Evolutionary conservation across 108 stramenopile genomes (phyloP).

Genomic region (Pseudonitzschia delicatissima): DNA sequence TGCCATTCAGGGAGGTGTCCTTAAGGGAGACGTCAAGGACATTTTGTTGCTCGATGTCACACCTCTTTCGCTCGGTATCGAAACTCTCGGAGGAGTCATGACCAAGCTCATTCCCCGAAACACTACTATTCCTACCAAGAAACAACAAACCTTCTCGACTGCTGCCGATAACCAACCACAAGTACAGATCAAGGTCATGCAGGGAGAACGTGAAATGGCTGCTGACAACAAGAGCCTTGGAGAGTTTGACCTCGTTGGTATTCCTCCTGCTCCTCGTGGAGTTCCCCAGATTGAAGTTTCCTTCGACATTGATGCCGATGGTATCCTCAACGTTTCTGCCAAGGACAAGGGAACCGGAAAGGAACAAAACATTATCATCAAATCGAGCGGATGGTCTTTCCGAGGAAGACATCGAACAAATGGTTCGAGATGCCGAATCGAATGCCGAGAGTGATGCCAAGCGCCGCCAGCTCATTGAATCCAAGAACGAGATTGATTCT

Average conservation of each 20-base stretch:
- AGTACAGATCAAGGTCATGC: constrained; percentile 94
- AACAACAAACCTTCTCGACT: constrained; percentile 98
- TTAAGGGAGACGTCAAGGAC: constrained; percentile 99
- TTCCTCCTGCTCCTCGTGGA: constrained; percentile 98
- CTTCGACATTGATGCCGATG: constrained; percentile 99
- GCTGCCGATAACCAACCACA: constrained; percentile 99
- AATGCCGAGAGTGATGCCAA: constrained; percentile 94
- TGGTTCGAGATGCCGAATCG: constrained; percentile 99
- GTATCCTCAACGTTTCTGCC: constrained; percentile 96
- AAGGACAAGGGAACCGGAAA: constrained; percentile 99
- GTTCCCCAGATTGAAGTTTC: constrained; percentile 99
- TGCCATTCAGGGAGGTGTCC: constrained; percentile 99
- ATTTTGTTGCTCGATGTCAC: constrained; percentile 98
- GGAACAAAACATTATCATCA: constrained; percentile 98
- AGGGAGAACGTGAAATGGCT: constrained; percentile 99
- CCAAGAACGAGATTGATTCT: constrained; percentile 96
- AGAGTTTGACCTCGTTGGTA: constrained; percentile 97
- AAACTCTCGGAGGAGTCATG: constrained; percentile 99
- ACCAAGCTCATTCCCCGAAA: constrained; percentile 98
- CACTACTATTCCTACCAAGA: constrained; percentile 99
- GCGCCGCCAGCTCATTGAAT: constrained; percentile 91
- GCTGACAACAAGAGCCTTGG: constrained; percentile 99
- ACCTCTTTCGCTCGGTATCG: constrained; percentile 97
- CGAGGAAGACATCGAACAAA: constrained; percentile 97
- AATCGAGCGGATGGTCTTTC: constrained; percentile 94